A percentile compares a stretch with the other conserved stretches of the same genome.
Conservation (phyloP, 208 protist species). For the Trypanosoma cruzi region DNA sequence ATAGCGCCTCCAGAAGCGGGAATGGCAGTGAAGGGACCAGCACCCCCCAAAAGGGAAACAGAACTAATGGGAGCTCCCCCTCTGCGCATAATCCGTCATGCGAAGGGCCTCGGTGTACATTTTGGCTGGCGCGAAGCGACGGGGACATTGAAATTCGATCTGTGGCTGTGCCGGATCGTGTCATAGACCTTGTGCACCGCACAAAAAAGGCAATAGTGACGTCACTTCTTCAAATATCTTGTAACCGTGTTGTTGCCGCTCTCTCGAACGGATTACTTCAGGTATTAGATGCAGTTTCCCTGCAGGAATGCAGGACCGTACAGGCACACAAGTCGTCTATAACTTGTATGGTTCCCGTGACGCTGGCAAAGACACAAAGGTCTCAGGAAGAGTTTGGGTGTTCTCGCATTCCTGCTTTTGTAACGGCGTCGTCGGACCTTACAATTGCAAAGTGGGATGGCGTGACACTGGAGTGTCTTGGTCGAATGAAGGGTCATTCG, state of each 20-base stretch:
- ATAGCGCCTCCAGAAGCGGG: not conserved
- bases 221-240: constrained; percentile 44
- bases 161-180: constrained; percentile 35
- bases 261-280: constrained; percentile 52
- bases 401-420: constrained; percentile 41
- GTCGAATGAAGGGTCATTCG: constrained; percentile 43
- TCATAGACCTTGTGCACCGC: constrained; percentile 38
- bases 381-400: not conserved
- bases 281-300: constrained; percentile 48
- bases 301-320: constrained; percentile 27
- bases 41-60: not conserved
- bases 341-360: constrained; percentile 47
- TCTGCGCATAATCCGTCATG: not conserved
- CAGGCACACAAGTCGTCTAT: constrained; percentile 52
- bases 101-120: constrained; percentile 34
- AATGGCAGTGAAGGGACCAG: not conserved
- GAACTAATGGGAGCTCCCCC: not conserved
- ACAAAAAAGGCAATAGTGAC: constrained; percentile 39
- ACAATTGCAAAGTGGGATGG: constrained; percentile 74
- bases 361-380: constrained; percentile 21
- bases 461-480: constrained; percentile 47
- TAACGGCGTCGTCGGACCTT: constrained; percentile 59
- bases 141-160: constrained; percentile 72
- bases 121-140: constrained; percentile 61
- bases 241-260: constrained; percentile 60